Evolutionary conservation across 306 rosid species (phyloP), one percentile per base, ranked within the genome.

Genomic region (Cicer judaicum): DNA sequence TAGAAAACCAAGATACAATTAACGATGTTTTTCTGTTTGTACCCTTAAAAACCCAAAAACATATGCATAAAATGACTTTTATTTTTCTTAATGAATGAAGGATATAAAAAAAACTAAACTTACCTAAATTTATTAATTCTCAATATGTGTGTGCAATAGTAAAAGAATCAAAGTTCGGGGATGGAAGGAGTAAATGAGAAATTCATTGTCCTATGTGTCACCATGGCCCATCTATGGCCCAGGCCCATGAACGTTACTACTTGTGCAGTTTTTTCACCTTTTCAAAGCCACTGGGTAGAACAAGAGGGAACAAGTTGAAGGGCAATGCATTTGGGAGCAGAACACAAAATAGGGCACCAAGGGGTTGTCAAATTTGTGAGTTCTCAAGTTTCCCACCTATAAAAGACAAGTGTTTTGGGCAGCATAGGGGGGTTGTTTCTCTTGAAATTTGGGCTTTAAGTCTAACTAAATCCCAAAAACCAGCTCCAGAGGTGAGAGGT

Each of bases 261-360:
- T 15, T 64, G n/a, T 43, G 54, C 18, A 16, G 15, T 18, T 64
- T 7, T 64, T 53, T 42, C 70, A 42, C 50, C 50, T 64, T 3
- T 40, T 41, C 34, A n/a, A 64, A 64, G 69, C 69, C 69, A 64
- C 9, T 49, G 5, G 8, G 50, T 15, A 64, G 34, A 64, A 15
- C 49, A 64, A 40, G 49, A 64, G 14, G 29, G 69, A 41, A 40
- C 49, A 9, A 10, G 5, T 64, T n/a, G 21, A 64, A 41, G 49
- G 69, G 50, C 42, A 8, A 14, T 64, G 36, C n/a, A 16, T 64
- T 64, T 64, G 69, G 10, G 6, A 34, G 46, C 68, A 63, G 12
- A 63, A 39, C 29, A 14, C 49, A 63, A 63, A 39, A 63, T 7
- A 63, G 29, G 34, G 68, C 34, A 14, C 49, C 13, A 41, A 63